Base-by-base conservation (phyloP, 192 early-diverging fungal species). In the Umbelopsis sp. region DNA sequence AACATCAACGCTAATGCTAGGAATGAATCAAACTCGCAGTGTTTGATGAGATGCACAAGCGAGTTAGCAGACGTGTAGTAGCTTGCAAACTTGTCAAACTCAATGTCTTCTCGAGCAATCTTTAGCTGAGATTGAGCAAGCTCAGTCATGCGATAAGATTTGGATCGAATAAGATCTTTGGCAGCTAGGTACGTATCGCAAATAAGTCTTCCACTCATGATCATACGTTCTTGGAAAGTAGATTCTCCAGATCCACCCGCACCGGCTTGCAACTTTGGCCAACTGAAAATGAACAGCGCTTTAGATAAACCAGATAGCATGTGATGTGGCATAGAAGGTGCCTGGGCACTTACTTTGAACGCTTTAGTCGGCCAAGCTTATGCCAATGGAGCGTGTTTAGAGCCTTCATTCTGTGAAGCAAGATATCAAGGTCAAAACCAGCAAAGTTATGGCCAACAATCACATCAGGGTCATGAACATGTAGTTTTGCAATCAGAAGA, bases 381-480 rank as follows among this genome's bases (percentile, higher is more conserved):
- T 92, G 93, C 98, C 98, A 99, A 37, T 89, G 81, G 45, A 87
- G 85, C 9, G 86, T 86, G 6, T 88, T 90, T 27, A 88, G 82
- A n/a, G 78, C 84, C 68, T 94, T 95, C 93, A 98, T 93, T 25
- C 98, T 92, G 74, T 96, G 93, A 51, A 98, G 78, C 2, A 99
- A 80, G 10, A 98, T 91, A 70, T 96, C 95, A 35, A 99, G 82
- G 73, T 94, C 94, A 74, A 97, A 97, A 13, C 96, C 96, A 68
- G 94, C 86, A 82, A 99, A 94, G 70, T 98, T 98, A 84, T 99
- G 98, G 18, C 96, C 94, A 10, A 97, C 91, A 67, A 99, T 79
- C 0, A 99, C 82, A 80, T 99, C 98, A 0, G 98, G 96, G 69
- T 99, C 98, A 12, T 77, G 37, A 21, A 78, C 76, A 47, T 94